Percentiles rank a stretch among this genome's conserved stretches.
phyloP scores from a whole-genome alignment of 495 filamentous ascomycete species.

The Neurospora cerealis region DNA sequence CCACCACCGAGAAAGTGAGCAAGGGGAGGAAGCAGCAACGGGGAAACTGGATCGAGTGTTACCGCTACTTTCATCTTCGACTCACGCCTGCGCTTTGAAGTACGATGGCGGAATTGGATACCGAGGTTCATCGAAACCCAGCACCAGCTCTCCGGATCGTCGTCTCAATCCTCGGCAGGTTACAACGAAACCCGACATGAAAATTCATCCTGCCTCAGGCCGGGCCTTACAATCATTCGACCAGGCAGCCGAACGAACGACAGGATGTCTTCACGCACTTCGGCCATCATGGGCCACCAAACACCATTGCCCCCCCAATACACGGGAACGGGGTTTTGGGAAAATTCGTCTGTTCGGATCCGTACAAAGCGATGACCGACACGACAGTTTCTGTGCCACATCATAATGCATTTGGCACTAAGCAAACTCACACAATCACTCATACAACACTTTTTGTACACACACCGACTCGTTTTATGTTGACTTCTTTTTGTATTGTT shows the following conservation, averaged over 20 bases:
- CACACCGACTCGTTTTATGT: background rate
- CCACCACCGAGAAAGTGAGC: background rate
- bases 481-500: background rate
- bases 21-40: background rate
- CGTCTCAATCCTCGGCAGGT: background rate
- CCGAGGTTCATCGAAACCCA: background rate
- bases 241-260: background rate
- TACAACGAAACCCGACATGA: background rate
- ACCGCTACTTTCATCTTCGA: background rate
- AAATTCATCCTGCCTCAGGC: background rate
- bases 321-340: background rate
- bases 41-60: background rate
- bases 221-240: background rate
- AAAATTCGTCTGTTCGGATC: background rate
- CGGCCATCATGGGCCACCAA: background rate
- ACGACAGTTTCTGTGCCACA: background rate
- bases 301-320: background rate
- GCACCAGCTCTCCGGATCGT: background rate
- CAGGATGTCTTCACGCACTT: background rate
- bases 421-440: background rate
- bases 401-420: background rate
- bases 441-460: background rate
- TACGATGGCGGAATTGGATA: background rate
- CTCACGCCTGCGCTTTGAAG: background rate
- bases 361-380: background rate